Percentiles rank a stretch among this genome's conserved stretches.
These are phyloP conservation scores for Phytophthora melonis DNA, from an alignment of 352 stramenopile genomes.

Conservation along the genomic window DNA sequence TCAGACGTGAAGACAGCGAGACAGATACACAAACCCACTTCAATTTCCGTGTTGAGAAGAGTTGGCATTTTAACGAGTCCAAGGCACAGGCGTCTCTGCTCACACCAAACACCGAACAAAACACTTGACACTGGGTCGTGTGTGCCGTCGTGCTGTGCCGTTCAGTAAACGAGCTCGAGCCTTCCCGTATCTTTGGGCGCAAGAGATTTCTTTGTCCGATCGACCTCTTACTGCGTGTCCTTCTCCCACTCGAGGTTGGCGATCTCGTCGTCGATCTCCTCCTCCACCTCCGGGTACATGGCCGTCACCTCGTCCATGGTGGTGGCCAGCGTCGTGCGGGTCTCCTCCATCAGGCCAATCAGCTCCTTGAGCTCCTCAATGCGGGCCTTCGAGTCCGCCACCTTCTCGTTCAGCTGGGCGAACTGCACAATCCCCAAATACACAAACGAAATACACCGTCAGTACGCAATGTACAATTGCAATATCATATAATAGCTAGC, in stretches of 20 bases:
- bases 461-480: slow-evolving; percentile 3
- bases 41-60: slow-evolving; percentile 42
- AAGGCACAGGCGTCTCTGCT: slow-evolving; percentile 16
- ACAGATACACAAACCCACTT: slow-evolving; percentile 35
- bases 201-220: slow-evolving; percentile 14
- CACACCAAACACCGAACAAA: slow-evolving; percentile 8
- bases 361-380: slow-evolving; percentile 90
- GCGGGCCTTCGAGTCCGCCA: slow-evolving; percentile 86
- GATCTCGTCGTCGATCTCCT: slow-evolving; percentile 92
- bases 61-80: slow-evolving; percentile 40
- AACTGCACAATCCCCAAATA: slow-evolving; percentile 47
- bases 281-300: slow-evolving; percentile 87
- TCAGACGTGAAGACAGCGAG: not conserved
- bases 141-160: not conserved
- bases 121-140: not conserved
- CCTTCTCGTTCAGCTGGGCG: slow-evolving; percentile 80
- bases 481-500: not conserved
- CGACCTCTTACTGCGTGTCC: slow-evolving; percentile 77
- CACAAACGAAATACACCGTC: slow-evolving; percentile 11
- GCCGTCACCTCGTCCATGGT: slow-evolving; percentile 87
- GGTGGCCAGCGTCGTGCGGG: slow-evolving; percentile 83
- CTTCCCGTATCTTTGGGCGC: slow-evolving; percentile 18
- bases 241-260: slow-evolving; percentile 92
- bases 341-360: slow-evolving; percentile 85
- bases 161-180: slow-evolving; percentile 17